These are phyloP conservation scores for Mycena polygramma DNA, from an alignment of 768 basidiomycete genomes.

Conservation along the genomic window DNA sequence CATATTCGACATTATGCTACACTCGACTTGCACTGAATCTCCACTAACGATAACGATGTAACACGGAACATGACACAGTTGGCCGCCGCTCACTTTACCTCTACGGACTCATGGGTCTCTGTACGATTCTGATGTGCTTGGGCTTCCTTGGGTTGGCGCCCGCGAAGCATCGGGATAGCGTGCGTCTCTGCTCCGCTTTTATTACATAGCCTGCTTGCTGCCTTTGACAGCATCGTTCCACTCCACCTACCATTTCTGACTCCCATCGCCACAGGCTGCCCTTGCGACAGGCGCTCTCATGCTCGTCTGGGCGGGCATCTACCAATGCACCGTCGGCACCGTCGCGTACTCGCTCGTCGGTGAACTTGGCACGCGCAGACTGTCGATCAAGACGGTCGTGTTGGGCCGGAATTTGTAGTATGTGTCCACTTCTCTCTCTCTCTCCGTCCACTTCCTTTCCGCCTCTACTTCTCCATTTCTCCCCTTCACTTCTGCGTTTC, in stretches of 20 bases:
- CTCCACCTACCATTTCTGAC: too few relatives aligned
- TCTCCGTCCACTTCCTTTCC: background rate
- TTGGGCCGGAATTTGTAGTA: constrained; percentile 38
- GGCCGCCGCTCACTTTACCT: constrained; percentile 38
- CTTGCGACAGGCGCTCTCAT: constrained; percentile 37
- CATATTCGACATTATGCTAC: too few relatives aligned
- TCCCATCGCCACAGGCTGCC: constrained; percentile 13
- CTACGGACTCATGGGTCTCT: constrained; percentile 36
- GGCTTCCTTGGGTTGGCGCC: constrained; percentile 36
- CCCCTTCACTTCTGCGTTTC: background rate
- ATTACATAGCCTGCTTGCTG: too few relatives aligned
- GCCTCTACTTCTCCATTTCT: background rate
- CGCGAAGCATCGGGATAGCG: constrained; percentile 25
- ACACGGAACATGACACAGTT: background rate
- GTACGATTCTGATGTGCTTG: constrained; percentile 31
- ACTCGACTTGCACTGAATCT: too few relatives aligned
- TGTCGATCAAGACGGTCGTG: constrained; percentile 38
- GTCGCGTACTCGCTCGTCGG: constrained; percentile 39
- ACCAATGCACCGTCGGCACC: constrained; percentile 39
- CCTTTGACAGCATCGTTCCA: too few relatives aligned
- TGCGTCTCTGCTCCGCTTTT: too few relatives aligned
- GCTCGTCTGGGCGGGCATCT: constrained; percentile 39
- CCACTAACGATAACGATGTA: too few relatives aligned
- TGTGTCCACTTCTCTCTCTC: too few relatives aligned
- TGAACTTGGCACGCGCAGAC: constrained; percentile 35